Base-by-base conservation (phyloP, 2,329 filamentous ascomycete species). In the Sporothrix variecibatus region DNA sequence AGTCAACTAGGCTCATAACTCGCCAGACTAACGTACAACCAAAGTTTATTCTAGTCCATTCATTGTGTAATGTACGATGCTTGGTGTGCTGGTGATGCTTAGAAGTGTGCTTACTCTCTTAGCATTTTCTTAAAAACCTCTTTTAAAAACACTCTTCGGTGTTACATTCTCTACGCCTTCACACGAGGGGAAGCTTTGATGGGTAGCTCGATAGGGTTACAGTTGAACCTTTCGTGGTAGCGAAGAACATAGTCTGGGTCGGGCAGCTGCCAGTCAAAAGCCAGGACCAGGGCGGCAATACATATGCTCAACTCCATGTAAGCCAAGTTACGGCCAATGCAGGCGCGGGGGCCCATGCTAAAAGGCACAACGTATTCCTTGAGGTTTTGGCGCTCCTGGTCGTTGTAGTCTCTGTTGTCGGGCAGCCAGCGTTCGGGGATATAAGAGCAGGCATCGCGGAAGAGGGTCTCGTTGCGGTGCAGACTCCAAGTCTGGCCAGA, bases 141-240 rank as follows among this genome's bases (percentile, higher is more conserved):
- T n/a, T n/a, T n/a, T n/a, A n/a, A 46, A 15, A 46, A 11, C 43
- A 3, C 43, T 17, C 43, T 28, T 11, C 31, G 8, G 1, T 23
- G 9, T 58, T n/a, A 58, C 7, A 3, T n/a, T 38, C 15, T 31
- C 31, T 34, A 62, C 17, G 17, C 17, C 58, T 58, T 53, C 49
- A 53, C 53, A 6, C 11, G 53, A 26, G 58, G 58, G 12, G 11
- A 20, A 3, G 31, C 58, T 9, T 46, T 67, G 62, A 62, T 38
- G 31, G 58, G 58, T 31, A 62, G 58, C 31, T 62, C 31, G 3
- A 67, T 46, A 3, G 62, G 62, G n/a, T 67, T 46, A 23, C 38
- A 46, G 62, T 67, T 67, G 62, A 67, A 67, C 7, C 62, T 38
- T 38, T 67, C 62, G 62, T 67, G 62, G 20, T 46, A 46, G 34